Percentiles rank a stretch among this genome's conserved stretches.
Conservation (phyloP, 139 green algal genomes). For the Tetraselmis chui region DNA sequence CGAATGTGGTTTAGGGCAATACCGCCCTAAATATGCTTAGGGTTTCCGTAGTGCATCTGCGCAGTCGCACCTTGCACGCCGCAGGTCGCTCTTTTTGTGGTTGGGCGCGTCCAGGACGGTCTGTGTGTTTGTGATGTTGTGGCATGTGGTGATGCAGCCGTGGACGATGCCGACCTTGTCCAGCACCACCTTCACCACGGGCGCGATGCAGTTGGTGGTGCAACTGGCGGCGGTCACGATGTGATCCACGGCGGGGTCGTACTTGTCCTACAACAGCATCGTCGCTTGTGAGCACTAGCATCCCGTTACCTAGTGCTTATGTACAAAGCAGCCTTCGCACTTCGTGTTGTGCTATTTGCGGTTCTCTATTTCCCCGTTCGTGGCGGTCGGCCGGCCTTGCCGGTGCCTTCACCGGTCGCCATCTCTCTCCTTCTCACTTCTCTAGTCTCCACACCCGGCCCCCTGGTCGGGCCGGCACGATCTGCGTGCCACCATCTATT, state of each 20-base stretch:
- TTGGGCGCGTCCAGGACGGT: conserved; percentile 67
- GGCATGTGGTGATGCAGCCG: conserved; percentile 83
- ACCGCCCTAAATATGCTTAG: no score
- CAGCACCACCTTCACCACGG: conserved; percentile 69
- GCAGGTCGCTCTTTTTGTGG: conserved; percentile 75
- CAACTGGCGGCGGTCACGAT: conserved; percentile 82
- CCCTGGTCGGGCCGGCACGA: no score
- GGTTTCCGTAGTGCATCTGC: not conserved
- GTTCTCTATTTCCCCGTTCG: no score
- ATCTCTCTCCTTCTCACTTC: no score
- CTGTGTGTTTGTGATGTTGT: conserved; percentile 87
- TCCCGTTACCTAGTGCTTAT: no score
- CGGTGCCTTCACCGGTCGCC: no score
- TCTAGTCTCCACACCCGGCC: no score
- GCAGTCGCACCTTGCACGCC: conserved; percentile 45
- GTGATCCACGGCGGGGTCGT: conserved; percentile 54
- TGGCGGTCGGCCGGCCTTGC: no score
- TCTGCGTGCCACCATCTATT: no score
- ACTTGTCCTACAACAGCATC: conserved; percentile 36
- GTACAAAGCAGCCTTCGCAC: no score
- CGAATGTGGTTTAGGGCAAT: no score
- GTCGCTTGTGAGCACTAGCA: not conserved
- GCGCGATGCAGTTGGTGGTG: conserved; percentile 87
- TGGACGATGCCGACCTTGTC: conserved; percentile 75
- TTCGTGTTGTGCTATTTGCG: no score